Percentiles rank a stretch among this genome's conserved stretches.
Evolutionary conservation across 2,329 filamentous ascomycete species (phyloP).

Genomic region (Colletotrichum orchidophilum): DNA sequence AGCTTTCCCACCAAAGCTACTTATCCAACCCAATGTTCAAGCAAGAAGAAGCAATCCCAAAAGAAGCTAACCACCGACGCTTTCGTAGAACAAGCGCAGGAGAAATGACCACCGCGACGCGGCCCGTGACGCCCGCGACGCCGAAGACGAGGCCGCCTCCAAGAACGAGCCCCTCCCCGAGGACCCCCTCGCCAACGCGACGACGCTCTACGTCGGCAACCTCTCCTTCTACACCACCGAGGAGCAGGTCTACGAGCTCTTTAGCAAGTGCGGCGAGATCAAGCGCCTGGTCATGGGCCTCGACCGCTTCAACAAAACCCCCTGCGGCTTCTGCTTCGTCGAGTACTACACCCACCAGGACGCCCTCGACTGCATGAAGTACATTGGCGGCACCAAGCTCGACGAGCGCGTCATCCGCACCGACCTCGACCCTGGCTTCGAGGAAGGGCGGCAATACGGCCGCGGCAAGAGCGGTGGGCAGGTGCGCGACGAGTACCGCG

Average conservation of each 20-base stretch:
- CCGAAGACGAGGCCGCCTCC: constrained; percentile 52
- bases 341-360: constrained; percentile 99
- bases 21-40: neutral
- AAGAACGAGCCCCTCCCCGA: constrained; percentile 64
- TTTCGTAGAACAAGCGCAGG: constrained; percentile 74
- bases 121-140: constrained; percentile 48
- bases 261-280: constrained; percentile 96
- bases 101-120: constrained; percentile 66
- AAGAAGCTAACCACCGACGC: neutral
- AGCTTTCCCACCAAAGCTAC: constrained; percentile 7
- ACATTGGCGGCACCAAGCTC: constrained; percentile 96
- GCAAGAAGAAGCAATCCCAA: neutral
- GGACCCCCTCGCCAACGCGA: constrained; percentile 85
- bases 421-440: constrained; percentile 94
- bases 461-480: constrained; percentile 96
- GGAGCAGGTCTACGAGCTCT: constrained; percentile 97
- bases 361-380: constrained; percentile 97
- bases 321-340: constrained; percentile 99
- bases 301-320: constrained; percentile 96
- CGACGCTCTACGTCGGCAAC: constrained; percentile 97
- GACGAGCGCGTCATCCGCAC: constrained; percentile 97
- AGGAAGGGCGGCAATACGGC: constrained; percentile 95
- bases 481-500: constrained; percentile 95
- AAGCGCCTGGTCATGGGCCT: constrained; percentile 98
- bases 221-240: constrained; percentile 99